Conservation (phyloP, 352 stramenopile species). For the Pythium sp. region DNA sequence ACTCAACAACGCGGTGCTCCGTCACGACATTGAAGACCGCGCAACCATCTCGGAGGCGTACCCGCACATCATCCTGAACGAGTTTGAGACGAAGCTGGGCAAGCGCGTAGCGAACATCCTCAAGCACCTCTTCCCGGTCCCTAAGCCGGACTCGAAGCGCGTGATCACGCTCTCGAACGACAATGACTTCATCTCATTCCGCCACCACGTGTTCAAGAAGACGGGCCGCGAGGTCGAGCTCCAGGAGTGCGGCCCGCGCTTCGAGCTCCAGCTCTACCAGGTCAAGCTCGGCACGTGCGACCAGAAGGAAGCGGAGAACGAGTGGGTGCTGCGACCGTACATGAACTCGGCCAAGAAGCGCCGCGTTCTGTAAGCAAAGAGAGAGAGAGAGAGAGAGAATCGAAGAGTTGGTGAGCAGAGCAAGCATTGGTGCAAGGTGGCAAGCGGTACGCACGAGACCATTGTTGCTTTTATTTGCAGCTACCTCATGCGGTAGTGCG, state of each 20-base stretch:
- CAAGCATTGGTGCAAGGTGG: not conserved
- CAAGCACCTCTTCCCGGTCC: constrained; percentile 98
- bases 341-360: constrained; percentile 99
- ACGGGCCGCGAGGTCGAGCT: constrained; percentile 91
- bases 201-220: constrained; percentile 98
- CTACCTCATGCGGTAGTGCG: too few species aligned
- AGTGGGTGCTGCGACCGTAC: constrained; percentile 99
- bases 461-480: not conserved
- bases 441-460: not conserved
- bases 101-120: constrained; percentile 97
- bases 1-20: constrained; percentile 95
- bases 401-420: not conserved
- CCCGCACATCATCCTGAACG: constrained; percentile 96
- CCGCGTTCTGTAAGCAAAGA: constrained; percentile 67
- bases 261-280: constrained; percentile 99
- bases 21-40: constrained; percentile 98
- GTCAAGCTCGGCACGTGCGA: constrained; percentile 98
- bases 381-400: not conserved
- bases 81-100: constrained; percentile 95
- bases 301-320: constrained; percentile 98
- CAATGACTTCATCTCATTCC: constrained; percentile 99
- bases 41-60: constrained; percentile 92
- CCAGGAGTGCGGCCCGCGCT: constrained; percentile 95
- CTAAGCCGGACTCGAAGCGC: constrained; percentile 94
- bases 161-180: constrained; percentile 98